A percentile compares a stretch with the other conserved stretches of the same genome.
phyloP scores from a whole-genome alignment of 257 asterid species.

The Fraxinus quadrangulata region DNA sequence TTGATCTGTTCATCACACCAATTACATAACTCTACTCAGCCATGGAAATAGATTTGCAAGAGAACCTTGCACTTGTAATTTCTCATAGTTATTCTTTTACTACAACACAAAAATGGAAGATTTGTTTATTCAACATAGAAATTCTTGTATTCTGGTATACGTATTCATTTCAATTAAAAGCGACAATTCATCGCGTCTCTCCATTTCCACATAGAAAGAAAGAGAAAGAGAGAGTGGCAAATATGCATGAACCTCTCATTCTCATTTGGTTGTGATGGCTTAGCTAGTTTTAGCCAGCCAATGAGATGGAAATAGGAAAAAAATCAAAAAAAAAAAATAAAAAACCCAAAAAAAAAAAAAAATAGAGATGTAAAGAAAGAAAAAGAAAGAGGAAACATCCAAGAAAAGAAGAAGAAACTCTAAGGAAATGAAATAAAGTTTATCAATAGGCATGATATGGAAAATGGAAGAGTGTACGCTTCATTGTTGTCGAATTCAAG shows the following conservation, averaged over 20 bases:
- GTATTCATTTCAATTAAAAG: neutral
- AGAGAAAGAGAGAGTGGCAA: neutral
- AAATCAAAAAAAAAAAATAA: neutral
- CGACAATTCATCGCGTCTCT: neutral
- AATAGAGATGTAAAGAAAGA: neutral
- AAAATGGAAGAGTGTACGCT: conserved; percentile 22
- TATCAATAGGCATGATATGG: neutral
- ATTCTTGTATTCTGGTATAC: neutral
- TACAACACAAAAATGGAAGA: neutral
- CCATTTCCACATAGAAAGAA: neutral
- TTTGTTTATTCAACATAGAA: neutral
- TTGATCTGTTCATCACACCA: neutral
- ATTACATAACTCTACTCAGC: neutral
- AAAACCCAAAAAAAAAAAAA: too few relatives aligned
- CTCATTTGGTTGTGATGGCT: conserved; percentile 25
- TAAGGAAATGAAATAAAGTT: conserved; percentile 22
- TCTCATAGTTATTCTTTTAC: neutral
- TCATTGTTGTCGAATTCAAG: conserved; percentile 30
- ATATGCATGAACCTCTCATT: conserved; percentile 30
- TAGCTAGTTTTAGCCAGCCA: conserved; percentile 33
- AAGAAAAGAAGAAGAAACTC: conserved; percentile 47
- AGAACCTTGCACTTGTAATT: neutral
- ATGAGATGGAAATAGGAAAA: conserved; percentile 15
- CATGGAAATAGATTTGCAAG: neutral
- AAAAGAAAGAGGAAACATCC: conserved; percentile 52